These are phyloP conservation scores for Paraurostyla sp. DNA, from an alignment of 73 alveolate species.

Conservation along the genomic window DNA sequence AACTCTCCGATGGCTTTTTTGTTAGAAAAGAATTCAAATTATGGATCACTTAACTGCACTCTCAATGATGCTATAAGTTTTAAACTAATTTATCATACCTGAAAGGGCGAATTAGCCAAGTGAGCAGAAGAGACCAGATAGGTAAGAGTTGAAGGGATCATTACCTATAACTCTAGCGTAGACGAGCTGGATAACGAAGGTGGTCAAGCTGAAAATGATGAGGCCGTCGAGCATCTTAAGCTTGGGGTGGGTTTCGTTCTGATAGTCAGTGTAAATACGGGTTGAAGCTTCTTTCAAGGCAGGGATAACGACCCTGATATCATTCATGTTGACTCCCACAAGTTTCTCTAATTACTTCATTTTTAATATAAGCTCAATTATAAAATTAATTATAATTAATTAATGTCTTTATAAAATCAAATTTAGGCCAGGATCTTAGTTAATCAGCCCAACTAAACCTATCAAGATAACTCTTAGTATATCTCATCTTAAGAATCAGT, in stretches of 20 bases:
- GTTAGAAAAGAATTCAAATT: constrained; percentile 1
- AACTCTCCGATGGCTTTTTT: constrained; percentile 54
- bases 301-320: neutral
- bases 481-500: no score
- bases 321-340: constrained; percentile 40
- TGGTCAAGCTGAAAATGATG: neutral
- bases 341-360: constrained; percentile 51
- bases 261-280: neutral
- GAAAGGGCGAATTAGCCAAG: constrained; percentile 47
- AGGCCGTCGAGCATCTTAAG: constrained; percentile 54
- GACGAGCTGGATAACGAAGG: constrained; percentile 18
- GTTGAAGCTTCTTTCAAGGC: constrained; percentile 16
- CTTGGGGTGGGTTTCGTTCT: constrained; percentile 39
- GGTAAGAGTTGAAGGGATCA: constrained; percentile 49
- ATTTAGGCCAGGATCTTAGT: neutral
- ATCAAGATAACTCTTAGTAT: neutral
- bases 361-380: constrained; percentile 12
- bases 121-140: constrained; percentile 54
- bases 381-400: neutral
- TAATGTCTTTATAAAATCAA: constrained; percentile 22
- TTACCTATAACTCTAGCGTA: neutral
- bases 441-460: neutral
- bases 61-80: constrained; percentile 34
- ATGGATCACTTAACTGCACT: neutral
- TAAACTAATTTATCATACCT: constrained; percentile 3